A percentile compares a stretch with the other conserved stretches of the same genome.
These are phyloP conservation scores for Tolypocladium pustulatum DNA, from an alignment of 2,329 filamentous ascomycete genomes.

Conservation along the genomic window DNA sequence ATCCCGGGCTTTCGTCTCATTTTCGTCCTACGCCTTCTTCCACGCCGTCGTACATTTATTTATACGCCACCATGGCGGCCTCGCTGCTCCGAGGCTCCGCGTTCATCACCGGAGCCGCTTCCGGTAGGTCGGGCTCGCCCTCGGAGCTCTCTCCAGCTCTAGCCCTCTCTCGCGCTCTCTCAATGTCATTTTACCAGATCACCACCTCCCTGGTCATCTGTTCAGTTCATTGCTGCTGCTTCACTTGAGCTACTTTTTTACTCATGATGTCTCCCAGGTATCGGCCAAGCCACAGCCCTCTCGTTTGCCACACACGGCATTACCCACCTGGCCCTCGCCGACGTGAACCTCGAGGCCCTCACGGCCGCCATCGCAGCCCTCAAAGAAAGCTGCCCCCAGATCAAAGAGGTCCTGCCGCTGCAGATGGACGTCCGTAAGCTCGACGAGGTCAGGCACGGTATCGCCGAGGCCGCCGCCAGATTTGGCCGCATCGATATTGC, in stretches of 20 bases:
- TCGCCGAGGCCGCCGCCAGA: constrained; percentile 27
- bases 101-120: constrained; percentile 37
- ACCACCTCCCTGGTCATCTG: too few relatives aligned
- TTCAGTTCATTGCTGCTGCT: too few relatives aligned
- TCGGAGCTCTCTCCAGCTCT: too few relatives aligned
- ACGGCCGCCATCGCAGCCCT: constrained; percentile 21
- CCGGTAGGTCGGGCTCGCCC: constrained; percentile 19
- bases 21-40: not conserved
- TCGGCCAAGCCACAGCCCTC: constrained; percentile 34
- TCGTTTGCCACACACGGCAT: constrained; percentile 37
- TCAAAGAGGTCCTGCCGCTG: constrained; percentile 26
- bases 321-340: constrained; percentile 32
- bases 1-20: not conserved
- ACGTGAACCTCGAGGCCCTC: constrained; percentile 28
- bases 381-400: constrained; percentile 21
- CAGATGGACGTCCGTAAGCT: constrained; percentile 35
- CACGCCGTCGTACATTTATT: not conserved
- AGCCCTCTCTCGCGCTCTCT: too few relatives aligned
- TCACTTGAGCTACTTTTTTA: too few relatives aligned
- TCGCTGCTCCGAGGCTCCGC: constrained; percentile 31
- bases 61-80: not conserved
- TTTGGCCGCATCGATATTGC: constrained; percentile 46
- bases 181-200: too few relatives aligned
- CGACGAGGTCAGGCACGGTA: constrained; percentile 28
- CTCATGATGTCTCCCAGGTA: constrained; percentile 22